phyloP scores from a whole-genome alignment of 106 monocot species.

The Dendrobium catenatum region DNA sequence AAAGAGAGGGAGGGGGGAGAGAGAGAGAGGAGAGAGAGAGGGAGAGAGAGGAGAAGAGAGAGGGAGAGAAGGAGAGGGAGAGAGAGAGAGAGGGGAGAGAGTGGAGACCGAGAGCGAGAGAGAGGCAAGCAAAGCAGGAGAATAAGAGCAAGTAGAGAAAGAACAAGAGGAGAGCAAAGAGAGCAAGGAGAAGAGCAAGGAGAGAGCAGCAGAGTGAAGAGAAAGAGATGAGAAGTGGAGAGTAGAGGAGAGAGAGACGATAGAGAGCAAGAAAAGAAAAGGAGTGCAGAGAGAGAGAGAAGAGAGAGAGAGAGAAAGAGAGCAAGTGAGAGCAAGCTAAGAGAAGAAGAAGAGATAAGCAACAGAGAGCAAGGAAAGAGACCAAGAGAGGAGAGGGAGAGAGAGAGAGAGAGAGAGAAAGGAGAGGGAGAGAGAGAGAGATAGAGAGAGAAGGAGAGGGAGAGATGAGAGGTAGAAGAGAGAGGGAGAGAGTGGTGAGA shows the following conservation, averaged over 20 bases:
- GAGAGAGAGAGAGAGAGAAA: too few relatives aligned
- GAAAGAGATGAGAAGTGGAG: fast-evolving
- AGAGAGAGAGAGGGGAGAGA: fast-evolving
- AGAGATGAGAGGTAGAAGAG: fast-evolving
- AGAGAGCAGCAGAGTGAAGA: fast-evolving
- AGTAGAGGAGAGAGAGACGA: fast-evolving
- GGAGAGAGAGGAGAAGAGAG: fast-evolving
- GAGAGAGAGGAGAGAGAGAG: fast-evolving
- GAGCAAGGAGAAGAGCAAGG: too few relatives aligned
- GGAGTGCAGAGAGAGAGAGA: fast-evolving
- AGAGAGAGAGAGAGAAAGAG: too few relatives aligned
- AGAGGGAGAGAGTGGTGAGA: fast-evolving
- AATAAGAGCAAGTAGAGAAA: too few relatives aligned
- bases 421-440: fast-evolving
- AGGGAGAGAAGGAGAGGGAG: fast-evolving
- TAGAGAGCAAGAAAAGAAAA: fast-evolving
- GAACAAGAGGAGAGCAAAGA: too few relatives aligned
- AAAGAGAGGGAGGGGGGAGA: too few relatives aligned
- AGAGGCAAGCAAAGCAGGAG: too few relatives aligned
- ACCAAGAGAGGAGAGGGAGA: too few relatives aligned
- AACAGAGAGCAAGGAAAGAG: too few relatives aligned
- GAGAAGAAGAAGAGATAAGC: fast-evolving
- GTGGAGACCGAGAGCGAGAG: too few relatives aligned
- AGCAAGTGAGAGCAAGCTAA: fast-evolving
- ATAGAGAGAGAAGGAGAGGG: fast-evolving